Evolutionary conservation across 768 basidiomycete genomes (phyloP), one percentile per base, ranked within the genome.

Genomic region (Obba rivulosa): DNA sequence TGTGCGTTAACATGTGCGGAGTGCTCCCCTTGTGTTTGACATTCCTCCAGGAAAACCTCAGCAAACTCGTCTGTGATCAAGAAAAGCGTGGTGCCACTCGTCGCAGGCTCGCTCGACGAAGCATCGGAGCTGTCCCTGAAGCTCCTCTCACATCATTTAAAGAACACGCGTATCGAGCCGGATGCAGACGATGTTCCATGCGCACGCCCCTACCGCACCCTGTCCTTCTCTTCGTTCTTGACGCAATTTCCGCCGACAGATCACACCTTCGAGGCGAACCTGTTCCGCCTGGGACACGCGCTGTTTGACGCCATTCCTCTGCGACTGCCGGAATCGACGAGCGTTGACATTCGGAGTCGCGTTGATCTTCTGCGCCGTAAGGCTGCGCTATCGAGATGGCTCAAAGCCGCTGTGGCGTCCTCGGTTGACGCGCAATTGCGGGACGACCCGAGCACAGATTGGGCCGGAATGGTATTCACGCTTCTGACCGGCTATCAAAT

Each of bases 231-330:
- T 3, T 86, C 91, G 5, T 92, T 94, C 59, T 73, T 77, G 4
- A 66, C 78, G 8, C 69, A 90, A 18, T 91, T 92, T 64, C 76
- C 83, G 5, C 66, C 79, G 4, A 79, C 80, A 20, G 88, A 95
- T 56, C 71, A 72, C 7, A 80, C 86, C 0, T 79, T 79, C 54
- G 86, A 92, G 57, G 87, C 92, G 1, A 76, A 76, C 8, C 65
- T 97, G 34, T 97, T 93, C 72, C 83, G 87, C n/a, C 80, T 98
- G 1, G 93, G 90, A 2, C 77, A 77, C 17, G 89, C 90, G 1
- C 72, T 99, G 1, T 99, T 97, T 60, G 96, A 98, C 66, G 77
- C 78, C 17, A 77, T 95, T 41, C 78, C 87, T 53, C 77, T 89
- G 24, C 71, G 71, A 14, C 69, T 94, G 0, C 75, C 72, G 18